Evolutionary conservation across 192 early-diverging fungal genomes (phyloP).

Genomic region (Coemansia sp.): DNA sequence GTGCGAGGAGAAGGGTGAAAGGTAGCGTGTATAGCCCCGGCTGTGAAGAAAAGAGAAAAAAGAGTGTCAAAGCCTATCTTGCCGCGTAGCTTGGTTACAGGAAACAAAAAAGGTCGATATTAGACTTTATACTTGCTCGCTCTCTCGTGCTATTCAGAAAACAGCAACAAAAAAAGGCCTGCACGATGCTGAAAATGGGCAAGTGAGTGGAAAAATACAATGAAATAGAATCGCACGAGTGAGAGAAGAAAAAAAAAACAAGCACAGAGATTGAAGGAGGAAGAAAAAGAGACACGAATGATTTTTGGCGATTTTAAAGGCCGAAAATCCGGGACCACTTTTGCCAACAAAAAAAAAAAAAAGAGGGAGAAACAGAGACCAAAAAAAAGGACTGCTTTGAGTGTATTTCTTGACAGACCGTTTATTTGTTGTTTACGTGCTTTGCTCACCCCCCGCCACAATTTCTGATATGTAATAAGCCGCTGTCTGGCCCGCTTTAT

Average conservation of each 20-base stretch:
- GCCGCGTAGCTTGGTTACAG: no score
- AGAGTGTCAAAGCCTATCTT: no score
- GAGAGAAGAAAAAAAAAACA: constrained; percentile 12
- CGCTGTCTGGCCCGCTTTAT: background rate
- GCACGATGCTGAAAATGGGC: background rate
- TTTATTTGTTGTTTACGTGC: background rate
- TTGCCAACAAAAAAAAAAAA: background rate
- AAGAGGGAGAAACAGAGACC: background rate
- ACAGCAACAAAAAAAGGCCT: background rate
- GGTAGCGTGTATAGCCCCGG: background rate
- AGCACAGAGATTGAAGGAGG: background rate
- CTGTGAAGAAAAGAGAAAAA: background rate
- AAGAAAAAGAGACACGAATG: constrained; percentile 2
- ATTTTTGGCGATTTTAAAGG: background rate
- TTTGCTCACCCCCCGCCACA: background rate
- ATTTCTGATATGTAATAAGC: background rate
- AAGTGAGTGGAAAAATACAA: background rate
- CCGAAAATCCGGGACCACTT: constrained; percentile 1
- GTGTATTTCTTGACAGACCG: background rate
- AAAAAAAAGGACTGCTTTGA: background rate
- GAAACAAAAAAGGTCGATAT: background rate
- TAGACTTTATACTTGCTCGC: background rate
- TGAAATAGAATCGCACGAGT: background rate
- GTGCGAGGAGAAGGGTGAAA: no score
- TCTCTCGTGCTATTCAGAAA: background rate